phyloP scores from a whole-genome alignment of 805 yeast genomes.

The Zygosaccharomyces kombuchaensis region DNA sequence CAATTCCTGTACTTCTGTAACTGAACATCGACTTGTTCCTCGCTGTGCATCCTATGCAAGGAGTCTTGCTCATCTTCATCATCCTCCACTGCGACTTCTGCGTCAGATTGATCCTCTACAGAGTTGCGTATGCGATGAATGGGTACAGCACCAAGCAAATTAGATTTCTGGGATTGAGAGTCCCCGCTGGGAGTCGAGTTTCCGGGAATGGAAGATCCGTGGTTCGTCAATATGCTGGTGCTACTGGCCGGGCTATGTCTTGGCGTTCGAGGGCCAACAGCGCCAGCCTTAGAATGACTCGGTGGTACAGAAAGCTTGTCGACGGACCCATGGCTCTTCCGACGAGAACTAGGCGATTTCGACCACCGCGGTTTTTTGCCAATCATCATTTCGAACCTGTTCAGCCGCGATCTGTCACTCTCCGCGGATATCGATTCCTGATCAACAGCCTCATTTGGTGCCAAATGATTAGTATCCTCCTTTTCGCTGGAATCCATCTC shows the following conservation, averaged over 20 bases:
- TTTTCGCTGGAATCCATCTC: neutral
- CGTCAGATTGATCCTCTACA: slow-evolving; percentile 9
- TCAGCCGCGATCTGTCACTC: slow-evolving; percentile 13
- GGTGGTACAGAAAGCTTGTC: slow-evolving; percentile 10
- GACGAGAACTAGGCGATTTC: slow-evolving; percentile 17
- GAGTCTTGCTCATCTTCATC: slow-evolving; percentile 10
- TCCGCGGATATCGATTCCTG: slow-evolving; percentile 9
- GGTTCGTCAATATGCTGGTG: slow-evolving; percentile 4
- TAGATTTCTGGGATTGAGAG: slow-evolving; percentile 6
- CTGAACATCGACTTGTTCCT: slow-evolving; percentile 19
- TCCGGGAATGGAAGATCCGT: neutral
- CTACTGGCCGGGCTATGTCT: slow-evolving; percentile 12
- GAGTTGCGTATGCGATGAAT: slow-evolving; percentile 10
- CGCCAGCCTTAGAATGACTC: slow-evolving; percentile 5
- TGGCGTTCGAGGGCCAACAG: slow-evolving; percentile 3
- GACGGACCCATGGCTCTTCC: slow-evolving; percentile 10
- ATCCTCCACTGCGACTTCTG: slow-evolving; percentile 11
- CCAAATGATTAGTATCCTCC: neutral
- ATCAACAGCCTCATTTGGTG: slow-evolving; percentile 12
- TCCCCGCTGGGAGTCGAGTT: neutral
- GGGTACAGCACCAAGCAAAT: slow-evolving; percentile 15
- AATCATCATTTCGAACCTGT: slow-evolving; percentile 25
- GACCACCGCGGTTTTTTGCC: slow-evolving; percentile 21
- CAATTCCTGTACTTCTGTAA: slow-evolving; percentile 27
- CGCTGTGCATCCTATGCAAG: slow-evolving; percentile 1